Evolutionary conservation across 140 eudicot genomes (phyloP).

Genomic region (Oenanthe javanica): DNA sequence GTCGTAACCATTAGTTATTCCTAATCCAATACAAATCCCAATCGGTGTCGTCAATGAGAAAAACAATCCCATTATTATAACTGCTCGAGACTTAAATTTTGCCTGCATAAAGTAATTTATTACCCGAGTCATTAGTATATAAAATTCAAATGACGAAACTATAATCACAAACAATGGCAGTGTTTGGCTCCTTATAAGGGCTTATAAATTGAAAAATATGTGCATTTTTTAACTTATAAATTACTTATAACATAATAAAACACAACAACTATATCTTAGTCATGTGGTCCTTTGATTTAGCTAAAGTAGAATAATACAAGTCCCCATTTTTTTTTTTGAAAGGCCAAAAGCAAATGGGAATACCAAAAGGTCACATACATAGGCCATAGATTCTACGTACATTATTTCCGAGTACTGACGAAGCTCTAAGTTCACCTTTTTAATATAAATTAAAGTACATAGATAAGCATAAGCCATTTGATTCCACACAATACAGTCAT

Average conservation of each 20-base stretch:
- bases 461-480: background rate
- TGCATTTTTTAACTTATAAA: too few species aligned
- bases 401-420: background rate
- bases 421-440: background rate
- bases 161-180: background rate
- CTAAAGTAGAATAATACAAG: background rate
- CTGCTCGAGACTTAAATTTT: background rate
- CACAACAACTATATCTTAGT: background rate
- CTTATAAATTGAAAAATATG: too few species aligned
- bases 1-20: background rate
- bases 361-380: too few species aligned
- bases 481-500: background rate
- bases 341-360: too few species aligned
- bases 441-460: background rate
- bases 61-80: background rate
- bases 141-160: background rate
- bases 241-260: too few species aligned
- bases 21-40: background rate
- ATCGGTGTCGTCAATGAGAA: background rate
- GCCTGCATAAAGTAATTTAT: background rate
- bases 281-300: background rate
- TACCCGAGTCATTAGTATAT: background rate
- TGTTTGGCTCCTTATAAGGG: too few species aligned
- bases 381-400: too few species aligned
- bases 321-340: background rate